Percentiles rank a stretch among this genome's conserved stretches.
Evolutionary conservation across 164 flowering plant genomes (phyloP).

Genomic region (Warburgia ugandensis): DNA sequence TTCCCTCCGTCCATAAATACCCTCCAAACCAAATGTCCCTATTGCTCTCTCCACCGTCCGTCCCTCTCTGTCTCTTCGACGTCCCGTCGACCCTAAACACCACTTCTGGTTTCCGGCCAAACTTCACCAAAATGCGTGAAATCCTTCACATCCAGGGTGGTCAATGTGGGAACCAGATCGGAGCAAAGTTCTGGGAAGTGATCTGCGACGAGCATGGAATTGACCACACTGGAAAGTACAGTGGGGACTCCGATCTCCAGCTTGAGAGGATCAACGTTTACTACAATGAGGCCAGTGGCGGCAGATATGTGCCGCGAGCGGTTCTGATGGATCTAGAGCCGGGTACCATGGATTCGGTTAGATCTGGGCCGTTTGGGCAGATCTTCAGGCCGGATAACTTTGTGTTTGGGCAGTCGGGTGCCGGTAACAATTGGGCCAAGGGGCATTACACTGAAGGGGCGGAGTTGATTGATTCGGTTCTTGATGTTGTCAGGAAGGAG

Average conservation of each 20-base stretch:
- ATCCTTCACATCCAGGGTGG: constrained; percentile 20
- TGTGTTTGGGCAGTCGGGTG: constrained; percentile 17
- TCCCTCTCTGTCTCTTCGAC: neutral
- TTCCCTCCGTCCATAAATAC: neutral
- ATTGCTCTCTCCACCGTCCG: neutral
- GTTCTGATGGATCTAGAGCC: constrained; percentile 21
- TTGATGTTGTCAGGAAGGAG: constrained; percentile 19
- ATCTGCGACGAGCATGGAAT: constrained; percentile 21
- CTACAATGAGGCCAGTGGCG: constrained; percentile 19
- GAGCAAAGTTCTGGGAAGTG: constrained; percentile 23
- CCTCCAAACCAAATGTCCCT: neutral
- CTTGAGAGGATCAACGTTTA: constrained; percentile 18
- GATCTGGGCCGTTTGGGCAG: constrained; percentile 17
- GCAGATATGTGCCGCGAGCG: constrained; percentile 17
- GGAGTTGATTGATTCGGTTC: constrained; percentile 16
- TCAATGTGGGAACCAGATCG: constrained; percentile 19
- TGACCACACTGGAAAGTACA: constrained; percentile 13
- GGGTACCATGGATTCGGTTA: constrained; percentile 17
- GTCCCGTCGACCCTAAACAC: too few species aligned
- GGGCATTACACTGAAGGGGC: constrained; percentile 21
- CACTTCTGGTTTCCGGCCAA: neutral
- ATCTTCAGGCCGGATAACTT: constrained; percentile 19
- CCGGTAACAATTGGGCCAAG: constrained; percentile 21
- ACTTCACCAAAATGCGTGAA: constrained; percentile 10
- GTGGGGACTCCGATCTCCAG: constrained; percentile 15